Base-by-base conservation (phyloP, 768 basidiomycete genomes). In the Suillus cothurnatus region DNA sequence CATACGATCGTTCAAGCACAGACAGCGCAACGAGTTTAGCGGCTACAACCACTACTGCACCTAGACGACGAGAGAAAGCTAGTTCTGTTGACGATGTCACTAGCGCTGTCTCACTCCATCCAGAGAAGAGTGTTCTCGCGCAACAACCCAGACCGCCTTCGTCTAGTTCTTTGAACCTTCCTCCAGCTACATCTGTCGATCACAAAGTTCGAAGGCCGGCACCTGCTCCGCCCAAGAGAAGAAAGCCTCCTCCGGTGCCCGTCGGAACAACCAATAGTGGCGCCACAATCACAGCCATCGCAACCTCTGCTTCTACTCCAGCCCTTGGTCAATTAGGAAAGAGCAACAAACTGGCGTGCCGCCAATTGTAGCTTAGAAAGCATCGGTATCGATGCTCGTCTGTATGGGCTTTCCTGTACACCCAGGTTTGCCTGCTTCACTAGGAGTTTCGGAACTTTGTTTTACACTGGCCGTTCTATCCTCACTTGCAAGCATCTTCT, bases 191-290 rank as follows among this genome's bases (percentile, higher is more conserved):
- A 41, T 73, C 72, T n/a, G 26, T 28, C 28, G 41, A 39, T 39
- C 72, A 66, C 34, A 74, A 73, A 64, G 56, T 61, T 60, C 81
- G 84, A 62, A 76, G 86, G 63, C 84, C 90, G 3, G 88, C 91
- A 0, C 87, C 91, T n/a, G 84, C 87, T 12, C 89, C 90, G 23
- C 83, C 83, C 4, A 86, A 87, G 71, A 81, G 91, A 53, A 78
- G 91, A 71, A 90, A 90, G 69, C 87, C 91, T 1, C 91, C 92
- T 39, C 88, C 91, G 19, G 81, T 89, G 53, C 90, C 92, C 12
- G 76, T 82, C 2, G 80, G 79, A 36, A 79, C 73, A 58, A 82
- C 82, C 0, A 80, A 82, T 62, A 71, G 82, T 17, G 87, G 86
- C 11, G 83, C 81, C 26, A 85, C 84, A 41, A 87, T 91, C 39